Base-by-base conservation (phyloP, 129 eudicot species). In the Centella asiatica region DNA sequence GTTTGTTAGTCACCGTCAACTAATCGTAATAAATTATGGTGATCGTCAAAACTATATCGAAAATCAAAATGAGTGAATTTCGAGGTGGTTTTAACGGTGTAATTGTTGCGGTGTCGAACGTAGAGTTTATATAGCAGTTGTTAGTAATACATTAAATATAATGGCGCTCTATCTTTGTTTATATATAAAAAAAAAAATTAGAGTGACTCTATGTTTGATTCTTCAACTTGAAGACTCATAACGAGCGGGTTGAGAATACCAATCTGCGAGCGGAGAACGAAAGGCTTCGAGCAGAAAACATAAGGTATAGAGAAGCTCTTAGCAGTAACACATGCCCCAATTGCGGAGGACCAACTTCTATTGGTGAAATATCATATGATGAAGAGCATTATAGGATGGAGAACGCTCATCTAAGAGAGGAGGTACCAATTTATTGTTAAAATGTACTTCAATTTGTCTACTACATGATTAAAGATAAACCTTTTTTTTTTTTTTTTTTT, bases 311-410 rank as follows among this genome's bases (percentile, higher is more conserved):
- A 65, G 85, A 83, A 67, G 83, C 82, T 23, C 72, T 80, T 27
- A 66, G 76, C 68, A 72, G 64, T 15, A 78, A 85, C 0, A 42
- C 79, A 0, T 86, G 95, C 56, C 82, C 85, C 11, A 74, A 66
- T 59, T 86, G 95, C 32, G 95, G 95, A 14, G 87, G 87, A 48
- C 85, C 85, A 53, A 75, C 78, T 3, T 77, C 78, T 48, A 37
- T 75, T 1, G 82, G 80, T 25, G 82, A 83, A 65, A 80, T 83
- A 75, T 77, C 90, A 10, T 69, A 74, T 32, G 87, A 86, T 37
- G 87, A 83, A 55, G 82, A 80, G 31, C 78, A 80, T 18, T 51
- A 80, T 17, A 80, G 78, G 64, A 42, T 77, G n/a, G 95, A 86
- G 65, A 86, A 86, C 80, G 78, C 76, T 70, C 78, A 75, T 36